Base-by-base conservation (phyloP, 1,139 yeast genomes). In the Geotrichum carabidarum region DNA sequence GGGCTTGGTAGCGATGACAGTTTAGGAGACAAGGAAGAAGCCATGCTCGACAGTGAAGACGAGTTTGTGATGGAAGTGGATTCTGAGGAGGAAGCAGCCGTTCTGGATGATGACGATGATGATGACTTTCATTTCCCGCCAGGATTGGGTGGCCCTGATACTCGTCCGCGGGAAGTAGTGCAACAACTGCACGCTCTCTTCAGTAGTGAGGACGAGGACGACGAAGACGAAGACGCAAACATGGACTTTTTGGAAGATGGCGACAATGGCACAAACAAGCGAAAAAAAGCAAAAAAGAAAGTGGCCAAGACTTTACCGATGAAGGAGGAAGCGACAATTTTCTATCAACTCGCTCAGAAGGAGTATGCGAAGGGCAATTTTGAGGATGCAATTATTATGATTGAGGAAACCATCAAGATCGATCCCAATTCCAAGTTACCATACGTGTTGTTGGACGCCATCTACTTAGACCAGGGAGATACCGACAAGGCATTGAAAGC, bases 381-480 rank as follows among this genome's bases (percentile, higher is more conserved):
- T 41, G 83, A 79, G 42, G 78, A 73, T 1, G 97, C 98, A 0
- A 78, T 83, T 61, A 74, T 78, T 48, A 69, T 82, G 53, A 85
- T 84, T 61, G 76, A 79, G 48, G 91, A 88, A 62, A 95, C 90
- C 8, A 82, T 93, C 60, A 79, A 82, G 59, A 74, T 80, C 57
- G 97, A 93, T 64, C 83, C 87, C 9, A 80, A 80, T 60, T 88
- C 89, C 61, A 84, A 83, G 68, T 79, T 84, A 56, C 97, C 98
- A 0, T 91, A 87, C 69, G 86, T 84, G 63, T 81, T 94, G 1
- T 72, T 93, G 54, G 97, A 95, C 47, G 95, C 86, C 62, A 88
- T 93, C 44, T 86, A 86, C 62, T 80, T 83, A 57, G 78, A 81
- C 54, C 82, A 81, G 57, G 89, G 86, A 0, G 78, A 85, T 52